Evolutionary conservation across 106 monocot genomes (phyloP), one percentile per base, ranked within the genome.

Genomic region (Phalaenopsis aphrodite): DNA sequence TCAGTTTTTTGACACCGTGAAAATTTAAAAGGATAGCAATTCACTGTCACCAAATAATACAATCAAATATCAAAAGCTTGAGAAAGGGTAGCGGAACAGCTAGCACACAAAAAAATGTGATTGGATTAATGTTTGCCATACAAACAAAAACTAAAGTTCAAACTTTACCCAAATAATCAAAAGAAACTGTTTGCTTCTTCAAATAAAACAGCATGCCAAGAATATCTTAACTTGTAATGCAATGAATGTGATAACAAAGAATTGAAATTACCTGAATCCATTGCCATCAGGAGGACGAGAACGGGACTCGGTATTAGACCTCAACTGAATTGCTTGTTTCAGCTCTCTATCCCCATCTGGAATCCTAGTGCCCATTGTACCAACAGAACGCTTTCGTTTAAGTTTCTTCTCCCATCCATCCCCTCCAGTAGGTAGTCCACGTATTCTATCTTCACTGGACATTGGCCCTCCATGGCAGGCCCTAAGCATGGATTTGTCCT

Each of bases 351-450:
- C 92, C 79, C 82, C 88, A 80, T 99, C 92, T 49, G 77, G 41
- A 17, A 72, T 69, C 85, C 93, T 88, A 75, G 75, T 79, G 72
- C 78, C 86, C 79, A 87, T 81, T 76, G 87, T 81, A n/a, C 92
- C 89, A 45, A 88, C 82, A 76, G 95, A 95, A 52, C 93, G 90
- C 78, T 90, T 95, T 36, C 87, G 81, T 82, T 89, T 93, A 83
- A 91, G 65, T 72, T 89, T 96, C 85, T 89, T 96, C 30, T 94
- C 91, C 91, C 90, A 92, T 2, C 85, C 89, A 80, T 97, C 91
- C 36, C 88, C 85, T 24, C 89, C 94, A 81, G 88, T 79, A 68
- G 97, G 68, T 49, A 92, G 86, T 17, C 84, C 90, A 72, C 82
- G 81, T 16, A 83, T 80, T 82, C 93, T 93, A 24, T 92, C 92